phyloP scores from a whole-genome alignment of 225 moss, liverwort and hornwort genomes.

The Marchantia polymorpha region DNA sequence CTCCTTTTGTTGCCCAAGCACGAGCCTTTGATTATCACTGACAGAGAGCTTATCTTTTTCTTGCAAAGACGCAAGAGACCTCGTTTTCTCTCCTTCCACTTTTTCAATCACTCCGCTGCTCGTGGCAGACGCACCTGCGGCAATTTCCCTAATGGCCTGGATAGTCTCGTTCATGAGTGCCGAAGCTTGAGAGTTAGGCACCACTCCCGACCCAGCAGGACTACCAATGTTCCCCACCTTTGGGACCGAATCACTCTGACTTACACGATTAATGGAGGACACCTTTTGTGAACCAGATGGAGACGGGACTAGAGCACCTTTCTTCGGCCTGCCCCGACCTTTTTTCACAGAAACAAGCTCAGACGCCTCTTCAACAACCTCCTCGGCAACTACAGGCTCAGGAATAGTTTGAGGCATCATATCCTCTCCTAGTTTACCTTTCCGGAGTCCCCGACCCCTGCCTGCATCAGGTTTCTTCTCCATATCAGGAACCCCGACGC shows the following conservation, averaged over 20 bases:
- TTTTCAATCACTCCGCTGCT: conserved; percentile 20
- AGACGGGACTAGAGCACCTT: conserved; percentile 1
- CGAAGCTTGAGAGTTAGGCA: neutral
- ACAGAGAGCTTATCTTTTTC: conserved; percentile 28
- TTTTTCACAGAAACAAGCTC: conserved; percentile 30
- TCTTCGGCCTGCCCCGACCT: conserved; percentile 49
- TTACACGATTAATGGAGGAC: conserved; percentile 17
- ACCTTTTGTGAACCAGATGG: conserved; percentile 14
- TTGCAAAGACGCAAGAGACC: conserved; percentile 43
- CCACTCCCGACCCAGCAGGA: neutral
- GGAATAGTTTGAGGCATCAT: conserved; percentile 14
- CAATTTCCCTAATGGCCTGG: conserved; percentile 15
- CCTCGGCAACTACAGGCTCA: conserved; percentile 14
- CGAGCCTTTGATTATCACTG: conserved; percentile 26
- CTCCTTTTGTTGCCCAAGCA: conserved; percentile 23
- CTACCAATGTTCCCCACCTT: neutral
- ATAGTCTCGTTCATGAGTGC: conserved; percentile 16
- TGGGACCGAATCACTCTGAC: conserved; percentile 10
- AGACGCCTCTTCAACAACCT: conserved; percentile 2
- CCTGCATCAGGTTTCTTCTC: conserved; percentile 53
- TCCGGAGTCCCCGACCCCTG: conserved; percentile 27
- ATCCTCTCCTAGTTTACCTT: conserved; percentile 40
- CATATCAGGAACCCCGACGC: conserved; percentile 56
- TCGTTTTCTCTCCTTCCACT: conserved; percentile 42
- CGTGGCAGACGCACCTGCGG: conserved; percentile 13